These are phyloP conservation scores for Arctostaphylos glauca DNA, from an alignment of 148 eudicot genomes.

Conservation along the genomic window DNA sequence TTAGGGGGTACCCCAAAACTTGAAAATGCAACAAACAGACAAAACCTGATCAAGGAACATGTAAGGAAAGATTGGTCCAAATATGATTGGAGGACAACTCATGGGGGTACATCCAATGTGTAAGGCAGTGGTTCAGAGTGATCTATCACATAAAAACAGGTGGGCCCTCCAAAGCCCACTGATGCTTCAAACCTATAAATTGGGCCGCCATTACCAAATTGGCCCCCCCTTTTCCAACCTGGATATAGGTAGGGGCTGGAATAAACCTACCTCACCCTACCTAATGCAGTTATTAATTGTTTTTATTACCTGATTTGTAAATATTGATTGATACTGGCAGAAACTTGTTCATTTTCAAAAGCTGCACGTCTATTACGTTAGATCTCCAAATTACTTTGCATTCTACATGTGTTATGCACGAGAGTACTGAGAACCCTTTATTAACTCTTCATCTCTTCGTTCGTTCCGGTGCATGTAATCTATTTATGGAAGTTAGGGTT, in stretches of 20 bases:
- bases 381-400: too few relatives aligned
- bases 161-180: neutral
- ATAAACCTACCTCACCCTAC: neutral
- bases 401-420: too few relatives aligned
- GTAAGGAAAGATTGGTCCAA: neutral
- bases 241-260: neutral
- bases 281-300: neutral
- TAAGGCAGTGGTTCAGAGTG: neutral
- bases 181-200: neutral
- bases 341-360: neutral
- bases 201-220: neutral
- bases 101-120: neutral
- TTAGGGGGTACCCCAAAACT: neutral
- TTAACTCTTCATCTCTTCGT: too few relatives aligned
- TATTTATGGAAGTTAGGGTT: too few relatives aligned
- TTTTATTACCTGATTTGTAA: neutral
- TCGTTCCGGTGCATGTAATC: too few relatives aligned
- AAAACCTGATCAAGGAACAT: neutral
- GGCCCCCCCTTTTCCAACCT: neutral
- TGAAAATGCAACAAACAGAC: neutral
- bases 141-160: neutral
- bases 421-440: too few relatives aligned
- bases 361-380: too few relatives aligned
- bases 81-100: neutral
- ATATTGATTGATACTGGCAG: neutral